Percentiles rank a stretch among this genome's conserved stretches.
These are phyloP conservation scores for Capsicum baccatum DNA, from an alignment of 257 asterid genomes.

Conservation along the genomic window DNA sequence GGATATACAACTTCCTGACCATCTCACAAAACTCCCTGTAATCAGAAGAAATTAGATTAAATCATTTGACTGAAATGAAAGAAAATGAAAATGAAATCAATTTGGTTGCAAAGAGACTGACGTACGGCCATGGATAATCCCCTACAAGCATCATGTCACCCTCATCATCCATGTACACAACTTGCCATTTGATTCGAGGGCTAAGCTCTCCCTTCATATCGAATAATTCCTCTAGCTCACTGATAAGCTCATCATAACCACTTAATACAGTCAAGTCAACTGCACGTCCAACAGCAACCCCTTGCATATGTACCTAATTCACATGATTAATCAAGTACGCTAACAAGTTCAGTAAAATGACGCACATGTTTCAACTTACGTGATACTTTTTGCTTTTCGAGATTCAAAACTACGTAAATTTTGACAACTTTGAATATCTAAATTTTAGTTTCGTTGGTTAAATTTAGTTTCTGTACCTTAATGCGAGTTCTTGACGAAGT, in stretches of 20 bases:
- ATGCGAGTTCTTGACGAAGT: conserved; percentile 69
- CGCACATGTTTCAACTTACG: no score
- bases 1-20: conserved; percentile 65
- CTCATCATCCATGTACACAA: conserved; percentile 73
- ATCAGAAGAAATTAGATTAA: conserved; percentile 13
- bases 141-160: conserved; percentile 91
- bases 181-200: conserved; percentile 63
- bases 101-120: conserved; percentile 37
- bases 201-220: conserved; percentile 71
- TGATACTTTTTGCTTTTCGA: no score
- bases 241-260: conserved; percentile 63
- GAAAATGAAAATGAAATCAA: no score
- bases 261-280: conserved; percentile 64
- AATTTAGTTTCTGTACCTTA: conserved; percentile 47
- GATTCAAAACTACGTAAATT: no score
- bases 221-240: conserved; percentile 65
- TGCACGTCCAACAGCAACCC: conserved; percentile 76
- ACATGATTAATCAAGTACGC: not conserved
- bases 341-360: not conserved
- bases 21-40: conserved; percentile 79
- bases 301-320: conserved; percentile 81
- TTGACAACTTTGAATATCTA: no score
- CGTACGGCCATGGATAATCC: conserved; percentile 71
- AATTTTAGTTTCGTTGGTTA: no score
- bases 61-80: not conserved